These are phyloP conservation scores for Fraxinus pennsylvanica DNA, from an alignment of 257 asterid species.

Conservation along the genomic window DNA sequence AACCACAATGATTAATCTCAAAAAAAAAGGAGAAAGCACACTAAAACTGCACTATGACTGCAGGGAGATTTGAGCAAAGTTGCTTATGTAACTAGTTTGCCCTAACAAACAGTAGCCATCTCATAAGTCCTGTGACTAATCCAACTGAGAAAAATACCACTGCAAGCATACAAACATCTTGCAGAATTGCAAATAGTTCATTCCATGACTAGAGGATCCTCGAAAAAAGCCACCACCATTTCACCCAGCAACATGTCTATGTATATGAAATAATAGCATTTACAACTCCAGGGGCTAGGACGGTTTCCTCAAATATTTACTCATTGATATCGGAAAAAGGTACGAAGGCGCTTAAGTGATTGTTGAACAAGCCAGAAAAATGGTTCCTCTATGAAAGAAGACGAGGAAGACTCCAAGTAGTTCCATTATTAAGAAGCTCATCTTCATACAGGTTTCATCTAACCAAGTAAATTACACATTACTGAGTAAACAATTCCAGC, in stretches of 20 bases:
- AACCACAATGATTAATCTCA: slow-evolving; percentile 4
- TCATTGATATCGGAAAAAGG: neutral
- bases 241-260: neutral
- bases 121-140: neutral
- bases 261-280: neutral
- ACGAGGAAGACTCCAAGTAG: slow-evolving; percentile 1
- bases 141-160: neutral
- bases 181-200: neutral
- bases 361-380: neutral
- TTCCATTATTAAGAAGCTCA: neutral
- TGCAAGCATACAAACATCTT: slow-evolving; percentile 5
- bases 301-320: neutral
- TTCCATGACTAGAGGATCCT: neutral
- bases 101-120: slow-evolving; percentile 12
- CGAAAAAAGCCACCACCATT: neutral
- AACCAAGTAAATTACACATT: neutral
- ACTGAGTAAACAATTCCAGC: neutral
- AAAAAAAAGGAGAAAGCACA: slow-evolving; percentile 16
- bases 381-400: neutral
- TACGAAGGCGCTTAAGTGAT: neutral
- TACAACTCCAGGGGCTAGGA: neutral
- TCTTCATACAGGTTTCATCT: neutral
- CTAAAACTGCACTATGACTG: neutral
- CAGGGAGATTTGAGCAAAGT: neutral
- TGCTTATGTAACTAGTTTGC: slow-evolving; percentile 11